phyloP scores from a whole-genome alignment of 192 early-diverging fungal genomes.

The Coemansia sp. region DNA sequence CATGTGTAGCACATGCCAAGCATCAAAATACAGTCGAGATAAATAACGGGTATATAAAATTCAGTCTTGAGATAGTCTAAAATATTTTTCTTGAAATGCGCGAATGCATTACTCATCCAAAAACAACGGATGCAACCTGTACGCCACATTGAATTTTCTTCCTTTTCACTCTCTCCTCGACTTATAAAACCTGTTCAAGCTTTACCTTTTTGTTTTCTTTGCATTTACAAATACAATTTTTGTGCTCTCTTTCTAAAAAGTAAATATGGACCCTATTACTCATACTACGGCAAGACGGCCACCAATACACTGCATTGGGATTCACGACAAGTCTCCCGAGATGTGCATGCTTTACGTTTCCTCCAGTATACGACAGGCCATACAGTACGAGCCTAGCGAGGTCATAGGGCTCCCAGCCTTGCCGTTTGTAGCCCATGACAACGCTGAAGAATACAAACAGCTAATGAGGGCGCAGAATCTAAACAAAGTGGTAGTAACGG shows the following conservation, averaged over 20 bases:
- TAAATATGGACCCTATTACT: not conserved
- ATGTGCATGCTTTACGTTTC: slow-evolving; percentile 40
- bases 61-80: no score
- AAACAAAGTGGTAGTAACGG: slow-evolving; percentile 11
- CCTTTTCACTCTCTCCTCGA: no score
- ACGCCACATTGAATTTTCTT: no score
- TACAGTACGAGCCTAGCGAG: slow-evolving; percentile 14
- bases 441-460: slow-evolving; percentile 10
- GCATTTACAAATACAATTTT: not conserved
- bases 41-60: no score
- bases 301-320: slow-evolving; percentile 13
- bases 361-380: slow-evolving; percentile 12
- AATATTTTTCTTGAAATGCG: no score
- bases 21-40: no score
- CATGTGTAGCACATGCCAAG: no score
- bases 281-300: not conserved
- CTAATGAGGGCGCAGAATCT: not conserved
- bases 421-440: slow-evolving; percentile 9
- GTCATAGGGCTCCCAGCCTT: slow-evolving; percentile 7
- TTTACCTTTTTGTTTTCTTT: not conserved
- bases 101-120: no score
- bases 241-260: not conserved
- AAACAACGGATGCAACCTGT: no score
- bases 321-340: slow-evolving; percentile 37
- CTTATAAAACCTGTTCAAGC: no score